These are phyloP conservation scores for Trichoderma brevicompactum DNA, from an alignment of 2,329 filamentous ascomycete species.

Conservation along the genomic window DNA sequence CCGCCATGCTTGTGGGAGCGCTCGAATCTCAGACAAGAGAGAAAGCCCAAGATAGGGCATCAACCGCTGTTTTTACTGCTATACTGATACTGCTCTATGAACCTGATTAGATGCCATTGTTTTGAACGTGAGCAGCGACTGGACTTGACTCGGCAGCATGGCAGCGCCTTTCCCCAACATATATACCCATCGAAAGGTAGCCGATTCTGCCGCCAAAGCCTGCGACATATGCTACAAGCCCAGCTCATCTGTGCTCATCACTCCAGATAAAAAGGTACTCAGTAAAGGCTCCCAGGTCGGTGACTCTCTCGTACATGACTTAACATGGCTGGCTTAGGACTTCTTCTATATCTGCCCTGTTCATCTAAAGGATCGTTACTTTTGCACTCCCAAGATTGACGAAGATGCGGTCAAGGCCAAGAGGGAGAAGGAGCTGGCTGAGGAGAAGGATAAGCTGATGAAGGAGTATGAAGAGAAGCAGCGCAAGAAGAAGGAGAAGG, in stretches of 20 bases:
- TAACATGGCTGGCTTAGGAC: slow-evolving; percentile 52
- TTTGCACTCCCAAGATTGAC: slow-evolving; percentile 76
- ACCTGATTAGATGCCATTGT: background rate
- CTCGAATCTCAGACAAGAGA: background rate
- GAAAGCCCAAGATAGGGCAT: background rate
- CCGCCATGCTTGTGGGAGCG: slow-evolving; percentile 11
- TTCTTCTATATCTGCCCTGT: slow-evolving; percentile 89
- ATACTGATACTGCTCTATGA: background rate
- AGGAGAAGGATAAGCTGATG: slow-evolving; percentile 67
- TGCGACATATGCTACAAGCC: slow-evolving; percentile 94
- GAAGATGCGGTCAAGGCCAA: slow-evolving; percentile 67
- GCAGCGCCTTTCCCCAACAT: slow-evolving; percentile 66
- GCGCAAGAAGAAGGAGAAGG: slow-evolving; percentile 70
- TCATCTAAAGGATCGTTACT: slow-evolving; percentile 82
- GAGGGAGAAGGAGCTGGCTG: slow-evolving; percentile 63
- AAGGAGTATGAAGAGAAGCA: slow-evolving; percentile 79
- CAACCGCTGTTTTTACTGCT: background rate
- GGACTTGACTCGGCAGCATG: slow-evolving; percentile 16
- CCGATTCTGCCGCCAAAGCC: slow-evolving; percentile 78
- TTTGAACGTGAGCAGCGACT: background rate
- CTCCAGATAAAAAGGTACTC: slow-evolving; percentile 81
- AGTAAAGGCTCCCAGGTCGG: background rate
- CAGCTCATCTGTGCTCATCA: slow-evolving; percentile 83
- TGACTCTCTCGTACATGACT: background rate
- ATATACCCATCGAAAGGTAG: slow-evolving; percentile 85